Base-by-base conservation (phyloP, 352 stramenopile genomes). In the Phytopythium helicoides region DNA sequence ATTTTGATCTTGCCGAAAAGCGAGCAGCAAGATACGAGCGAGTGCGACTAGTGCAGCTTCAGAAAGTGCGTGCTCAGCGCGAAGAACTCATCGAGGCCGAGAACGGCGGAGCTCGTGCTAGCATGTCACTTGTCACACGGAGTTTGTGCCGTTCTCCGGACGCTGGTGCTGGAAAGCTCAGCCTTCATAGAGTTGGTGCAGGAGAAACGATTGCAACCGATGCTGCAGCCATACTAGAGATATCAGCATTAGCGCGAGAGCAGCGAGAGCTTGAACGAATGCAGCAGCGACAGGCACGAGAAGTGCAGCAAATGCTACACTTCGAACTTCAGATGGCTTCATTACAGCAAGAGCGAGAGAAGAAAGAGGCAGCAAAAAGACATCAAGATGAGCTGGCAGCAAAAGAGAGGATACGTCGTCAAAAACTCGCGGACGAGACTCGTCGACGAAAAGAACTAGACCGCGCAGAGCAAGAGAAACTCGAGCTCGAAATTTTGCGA, bases 211-310 rank as follows among this genome's bases (percentile, higher is more conserved):
- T 50, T 21, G 44, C 44, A 11, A 39, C 44, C 3, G n/a, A 28
- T 6, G 64, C 54, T 7, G 35, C 11, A 16, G 58, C 37, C 1
- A 45, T 64, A 12, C 52, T 61, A 14, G 76, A 87, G n/a, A 78
- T 68, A 36, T 80, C 66, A 1, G 64, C 80, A n/a, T 68, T 93
- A 18, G 72, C 87, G 47, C 68, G 68, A 0, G 83, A 94, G 48
- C 87, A 86, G 39, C 63, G 64, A 21, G 74, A 86, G 34, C 54
- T 93, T 1, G 78, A 89, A 45, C 71, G 78, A n/a, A 91, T 93
- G 22, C 71, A 77, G 48, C 68, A 72, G 18, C 83, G 83, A 0
- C 83, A 90, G 54, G 61, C 73, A 0, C 54, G 75, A 1, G 82
- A 91, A 35, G 75, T 91, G 70, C 80, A 93, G 59, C 80, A 91